Base-by-base conservation (phyloP, 352 stramenopile species). In the Phytophthora tubulina region DNA sequence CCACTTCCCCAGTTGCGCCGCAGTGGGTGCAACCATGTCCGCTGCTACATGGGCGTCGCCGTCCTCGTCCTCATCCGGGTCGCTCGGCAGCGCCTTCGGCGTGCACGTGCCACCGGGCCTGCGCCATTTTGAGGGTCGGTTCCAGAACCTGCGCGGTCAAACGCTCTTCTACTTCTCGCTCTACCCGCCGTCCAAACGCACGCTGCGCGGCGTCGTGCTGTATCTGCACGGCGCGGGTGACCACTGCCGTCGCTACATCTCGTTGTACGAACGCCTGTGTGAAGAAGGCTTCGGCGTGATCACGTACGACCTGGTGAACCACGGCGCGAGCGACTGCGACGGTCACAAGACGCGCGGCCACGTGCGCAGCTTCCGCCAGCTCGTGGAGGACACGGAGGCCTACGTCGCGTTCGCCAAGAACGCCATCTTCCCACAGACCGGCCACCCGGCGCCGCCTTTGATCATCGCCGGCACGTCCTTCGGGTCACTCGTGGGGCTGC, bases 381-480 rank as follows among this genome's bases (percentile, higher is more conserved):
- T 88, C 49, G 70, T 88, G 58, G 75, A 88, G 58, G 80, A 88
- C 64, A 80, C 72, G 21, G 73, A 88, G 56, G 52, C 44, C 11
- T 79, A 75, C 55, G 41, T 86, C 33, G 38, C 62, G n/a, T 81
- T 84, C 63, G 72, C 75, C 5, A 77, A 84, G 53, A 21, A 62
- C 53, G 15, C 30, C 11, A 59, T 85, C 21, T 76, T 81, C 38
- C 63, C 78, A 4, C 35, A 66, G 33, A 65, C 72, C 27, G 54
- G 58, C 11, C 35, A 41, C 36, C 11, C 10, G 11, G 10, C 41
- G 45, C 63, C 65, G 60, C 81, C 80, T 33, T 59, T 89, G 32
- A 70, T 88, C 58, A 80, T 91, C 63, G 80, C 82, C 64, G 81
- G 82, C 66, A 86, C 84, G 44, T 87, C 78, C 27, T 90, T 85